Conservation (phyloP, 257 asterid genomes). For the Hygrophila difformis region DNA sequence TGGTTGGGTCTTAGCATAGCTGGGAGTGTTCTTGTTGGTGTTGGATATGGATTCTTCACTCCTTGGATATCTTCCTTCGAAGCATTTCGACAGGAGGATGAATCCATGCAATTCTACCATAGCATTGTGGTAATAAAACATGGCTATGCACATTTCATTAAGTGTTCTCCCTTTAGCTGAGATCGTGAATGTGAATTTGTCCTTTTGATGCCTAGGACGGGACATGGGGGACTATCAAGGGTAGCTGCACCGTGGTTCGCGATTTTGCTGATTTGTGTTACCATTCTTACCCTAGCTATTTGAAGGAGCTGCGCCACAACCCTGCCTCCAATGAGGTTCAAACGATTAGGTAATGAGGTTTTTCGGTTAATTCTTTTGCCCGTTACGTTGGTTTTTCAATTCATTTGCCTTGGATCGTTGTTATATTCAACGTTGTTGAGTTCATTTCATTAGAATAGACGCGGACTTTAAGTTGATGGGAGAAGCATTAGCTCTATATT, state of each 20-base stretch:
- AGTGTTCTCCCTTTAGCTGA: too few relatives aligned
- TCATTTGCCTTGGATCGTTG: too few relatives aligned
- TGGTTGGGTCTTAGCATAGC: constrained; percentile 91
- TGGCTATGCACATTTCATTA: too few relatives aligned
- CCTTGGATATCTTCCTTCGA: constrained; percentile 92
- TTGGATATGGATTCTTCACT: constrained; percentile 89
- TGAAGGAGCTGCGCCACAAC: constrained; percentile 59
- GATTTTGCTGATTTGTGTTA: constrained; percentile 85
- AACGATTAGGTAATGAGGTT: constrained; percentile 89
- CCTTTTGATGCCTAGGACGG: constrained; percentile 50
- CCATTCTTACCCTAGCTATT: constrained; percentile 59
- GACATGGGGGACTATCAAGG: constrained; percentile 77
- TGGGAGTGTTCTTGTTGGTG: constrained; percentile 66
- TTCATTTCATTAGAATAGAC: too few relatives aligned
- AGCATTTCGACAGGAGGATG: constrained; percentile 69
- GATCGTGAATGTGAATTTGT: too few relatives aligned
- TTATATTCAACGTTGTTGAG: too few relatives aligned
- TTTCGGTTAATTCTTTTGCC: too few relatives aligned
- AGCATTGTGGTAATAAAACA: constrained; percentile 50
- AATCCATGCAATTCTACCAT: constrained; percentile 48
- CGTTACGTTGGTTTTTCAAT: too few relatives aligned
- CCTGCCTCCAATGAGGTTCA: constrained; percentile 41
- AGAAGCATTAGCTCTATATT: too few relatives aligned
- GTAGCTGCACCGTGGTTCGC: constrained; percentile 78
- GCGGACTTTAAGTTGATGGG: too few relatives aligned